Evolutionary conservation across 495 filamentous ascomycete species (phyloP).

Genomic region (Viridothelium virens): DNA sequence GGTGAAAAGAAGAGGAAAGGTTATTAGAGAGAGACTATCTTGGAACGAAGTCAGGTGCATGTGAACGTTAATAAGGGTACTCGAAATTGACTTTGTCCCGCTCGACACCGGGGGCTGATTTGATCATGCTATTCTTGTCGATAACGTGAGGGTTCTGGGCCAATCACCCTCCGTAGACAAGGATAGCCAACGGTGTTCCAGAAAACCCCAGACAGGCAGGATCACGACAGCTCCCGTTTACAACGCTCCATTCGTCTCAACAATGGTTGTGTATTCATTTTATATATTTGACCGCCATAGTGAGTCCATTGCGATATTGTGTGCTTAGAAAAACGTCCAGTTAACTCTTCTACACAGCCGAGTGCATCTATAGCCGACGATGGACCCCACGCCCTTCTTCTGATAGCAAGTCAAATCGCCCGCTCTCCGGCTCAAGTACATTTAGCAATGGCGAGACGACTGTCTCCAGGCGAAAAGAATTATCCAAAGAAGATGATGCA

Average conservation of each 20-base stretch:
- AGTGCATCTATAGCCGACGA: slow-evolving; percentile 90
- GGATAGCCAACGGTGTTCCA: background rate
- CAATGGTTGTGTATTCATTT: slow-evolving; percentile 91
- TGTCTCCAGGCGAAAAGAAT: slow-evolving; percentile 32
- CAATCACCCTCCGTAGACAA: background rate
- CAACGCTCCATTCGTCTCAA: background rate
- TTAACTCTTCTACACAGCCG: slow-evolving; percentile 50
- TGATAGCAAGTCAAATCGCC: slow-evolving; percentile 30
- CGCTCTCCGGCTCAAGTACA: slow-evolving; percentile 30
- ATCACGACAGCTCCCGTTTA: background rate
- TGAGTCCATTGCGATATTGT: slow-evolving; percentile 38
- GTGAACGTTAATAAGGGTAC: background rate
- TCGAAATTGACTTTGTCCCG: background rate
- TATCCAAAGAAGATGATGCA: slow-evolving; percentile 74
- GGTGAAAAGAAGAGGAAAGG: background rate
- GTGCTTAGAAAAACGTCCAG: slow-evolving; percentile 11
- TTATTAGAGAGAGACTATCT: background rate
- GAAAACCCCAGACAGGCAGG: background rate
- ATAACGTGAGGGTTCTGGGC: background rate
- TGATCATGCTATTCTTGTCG: slow-evolving; percentile 2
- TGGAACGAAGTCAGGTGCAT: background rate
- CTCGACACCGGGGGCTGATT: background rate
- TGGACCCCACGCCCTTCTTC: slow-evolving; percentile 53
- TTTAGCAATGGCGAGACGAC: slow-evolving; percentile 29
- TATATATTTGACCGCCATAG: slow-evolving; percentile 99